These are phyloP conservation scores for Hysterium pulicare DNA, from an alignment of 2,329 filamentous ascomycete species.

Conservation along the genomic window DNA sequence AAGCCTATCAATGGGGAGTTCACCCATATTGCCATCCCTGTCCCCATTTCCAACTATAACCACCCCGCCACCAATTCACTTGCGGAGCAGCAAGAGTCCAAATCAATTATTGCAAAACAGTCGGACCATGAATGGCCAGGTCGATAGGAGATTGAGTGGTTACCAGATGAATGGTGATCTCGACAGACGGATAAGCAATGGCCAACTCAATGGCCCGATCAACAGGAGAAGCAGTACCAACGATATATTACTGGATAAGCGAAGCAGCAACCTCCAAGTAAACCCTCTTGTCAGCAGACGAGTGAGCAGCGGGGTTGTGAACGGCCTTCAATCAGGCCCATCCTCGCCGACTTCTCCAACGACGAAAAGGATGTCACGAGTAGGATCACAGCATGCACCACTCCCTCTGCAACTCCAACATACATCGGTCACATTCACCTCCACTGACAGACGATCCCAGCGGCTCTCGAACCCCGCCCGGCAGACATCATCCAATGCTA, in stretches of 20 bases:
- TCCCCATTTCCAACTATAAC: slow-evolving; percentile 7
- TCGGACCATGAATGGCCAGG: slow-evolving; percentile 7
- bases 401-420: neutral
- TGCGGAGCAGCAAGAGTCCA: slow-evolving; percentile 7
- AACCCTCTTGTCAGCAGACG: neutral
- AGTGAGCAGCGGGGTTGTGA: neutral
- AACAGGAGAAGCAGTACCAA: neutral
- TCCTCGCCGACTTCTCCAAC: neutral
- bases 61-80: neutral
- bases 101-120: slow-evolving; percentile 16
- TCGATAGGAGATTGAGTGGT: neutral
- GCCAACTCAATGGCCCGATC: neutral
- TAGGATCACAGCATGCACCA: neutral
- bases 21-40: slow-evolving; percentile 7
- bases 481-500: neutral
- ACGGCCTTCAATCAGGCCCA: neutral
- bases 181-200: neutral
- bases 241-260: neutral
- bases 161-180: neutral
- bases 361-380: neutral
- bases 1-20: slow-evolving; percentile 9
- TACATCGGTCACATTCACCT: neutral
- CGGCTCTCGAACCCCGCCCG: neutral
- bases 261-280: neutral
- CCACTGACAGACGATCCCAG: neutral